A percentile compares a stretch with the other conserved stretches of the same genome.
Conservation (phyloP, 2,329 filamentous ascomycete species). For the Sordariomycetes sp. region DNA sequence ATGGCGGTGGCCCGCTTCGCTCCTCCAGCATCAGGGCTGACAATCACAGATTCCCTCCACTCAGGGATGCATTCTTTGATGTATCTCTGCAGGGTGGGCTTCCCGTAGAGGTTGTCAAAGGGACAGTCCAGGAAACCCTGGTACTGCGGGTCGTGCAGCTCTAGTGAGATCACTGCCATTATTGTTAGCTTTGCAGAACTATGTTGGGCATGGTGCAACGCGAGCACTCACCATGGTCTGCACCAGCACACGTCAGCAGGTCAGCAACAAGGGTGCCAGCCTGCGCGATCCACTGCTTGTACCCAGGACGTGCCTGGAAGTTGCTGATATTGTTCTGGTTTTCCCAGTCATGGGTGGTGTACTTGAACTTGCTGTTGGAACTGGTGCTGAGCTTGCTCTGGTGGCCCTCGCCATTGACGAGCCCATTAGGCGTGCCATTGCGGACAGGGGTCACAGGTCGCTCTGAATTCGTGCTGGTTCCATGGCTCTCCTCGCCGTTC, state of each 20-base stretch:
- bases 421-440: constrained; percentile 1
- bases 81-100: constrained; percentile 60
- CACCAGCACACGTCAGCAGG: constrained; percentile 86
- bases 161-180: constrained; percentile 75
- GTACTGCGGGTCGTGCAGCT: constrained; percentile 91
- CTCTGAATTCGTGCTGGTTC: constrained; percentile 8
- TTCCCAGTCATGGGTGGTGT: constrained; percentile 55
- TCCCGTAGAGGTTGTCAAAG: constrained; percentile 92
- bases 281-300: constrained; percentile 98
- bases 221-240: constrained; percentile 55
- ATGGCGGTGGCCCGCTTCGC: constrained; percentile 94
- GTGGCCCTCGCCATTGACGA: constrained; percentile 14
- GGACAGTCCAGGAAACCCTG: constrained; percentile 99
- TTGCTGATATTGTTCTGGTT: constrained; percentile 44
- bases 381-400: constrained; percentile 20
- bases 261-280: constrained; percentile 92
- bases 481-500: constrained; percentile 17
- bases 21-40: constrained; percentile 91
- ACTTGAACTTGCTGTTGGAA: constrained; percentile 29
- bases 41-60: constrained; percentile 78
- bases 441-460: constrained; percentile 2
- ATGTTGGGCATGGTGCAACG: background rate
- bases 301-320: constrained; percentile 76
- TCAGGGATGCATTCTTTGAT: constrained; percentile 75
- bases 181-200: background rate